Evolutionary conservation across 129 eudicot genomes (phyloP).

Genomic region (Artemisia argyi): DNA sequence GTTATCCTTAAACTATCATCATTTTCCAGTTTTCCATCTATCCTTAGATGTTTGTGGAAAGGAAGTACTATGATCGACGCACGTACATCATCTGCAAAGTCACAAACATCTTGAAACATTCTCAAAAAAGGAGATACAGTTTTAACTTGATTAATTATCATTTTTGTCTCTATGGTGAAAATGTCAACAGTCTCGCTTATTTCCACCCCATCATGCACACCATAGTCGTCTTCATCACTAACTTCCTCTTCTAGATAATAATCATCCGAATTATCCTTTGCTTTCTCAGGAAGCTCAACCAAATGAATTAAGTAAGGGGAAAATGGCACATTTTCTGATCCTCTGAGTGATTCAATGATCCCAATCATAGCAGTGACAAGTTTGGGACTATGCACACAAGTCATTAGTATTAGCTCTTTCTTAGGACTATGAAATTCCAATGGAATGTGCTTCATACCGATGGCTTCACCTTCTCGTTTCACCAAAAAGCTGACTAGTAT

Average conservation of each 20-base stretch:
- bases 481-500: conserved; percentile 58
- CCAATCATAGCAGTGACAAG: conserved; percentile 69
- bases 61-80: conserved; percentile 78
- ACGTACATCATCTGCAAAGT: conserved; percentile 60
- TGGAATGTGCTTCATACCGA: conserved; percentile 57
- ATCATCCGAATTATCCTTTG: conserved; percentile 28
- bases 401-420: conserved; percentile 57
- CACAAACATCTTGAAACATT: conserved; percentile 76
- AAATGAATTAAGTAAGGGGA: conserved; percentile 77
- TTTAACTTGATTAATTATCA: conserved; percentile 61
- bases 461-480: conserved; percentile 57
- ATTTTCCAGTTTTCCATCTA: conserved; percentile 79
- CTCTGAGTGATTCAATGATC: conserved; percentile 58
- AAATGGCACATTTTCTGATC: conserved; percentile 52
- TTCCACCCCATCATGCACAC: conserved; percentile 73
- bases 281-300: conserved; percentile 73
- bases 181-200: conserved; percentile 75
- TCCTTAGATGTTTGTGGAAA: conserved; percentile 86
- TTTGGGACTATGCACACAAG: conserved; percentile 75
- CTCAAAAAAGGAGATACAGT: conserved; percentile 51
- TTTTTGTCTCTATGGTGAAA: conserved; percentile 52
- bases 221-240: conserved; percentile 75
- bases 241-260: conserved; percentile 52
- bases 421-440: conserved; percentile 65
- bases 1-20: conserved; percentile 65